Conservation (phyloP, 768 basidiomycete genomes). For the Mycena crocata region DNA sequence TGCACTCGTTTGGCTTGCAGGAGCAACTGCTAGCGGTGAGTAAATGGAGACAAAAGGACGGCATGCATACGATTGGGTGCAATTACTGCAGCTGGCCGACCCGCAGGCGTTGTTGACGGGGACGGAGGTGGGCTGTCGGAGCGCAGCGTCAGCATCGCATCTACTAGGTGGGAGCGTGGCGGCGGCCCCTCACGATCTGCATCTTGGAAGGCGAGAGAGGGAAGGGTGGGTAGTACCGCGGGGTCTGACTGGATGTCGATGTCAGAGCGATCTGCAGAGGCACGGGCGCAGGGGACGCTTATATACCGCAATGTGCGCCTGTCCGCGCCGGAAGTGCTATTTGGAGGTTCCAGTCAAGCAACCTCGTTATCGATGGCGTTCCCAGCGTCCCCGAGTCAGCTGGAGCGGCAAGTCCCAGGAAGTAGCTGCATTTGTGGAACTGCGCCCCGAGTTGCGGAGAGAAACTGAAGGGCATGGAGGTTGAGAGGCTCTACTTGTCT, state of each 20-base stretch:
- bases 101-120: slow-evolving; percentile 47
- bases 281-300: not conserved
- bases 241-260: not conserved
- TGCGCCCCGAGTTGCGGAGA: not conserved
- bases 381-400: not conserved
- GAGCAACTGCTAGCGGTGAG: slow-evolving; percentile 29
- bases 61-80: slow-evolving; percentile 37
- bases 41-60: not conserved
- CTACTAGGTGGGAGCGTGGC: not conserved
- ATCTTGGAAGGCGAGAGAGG: not conserved
- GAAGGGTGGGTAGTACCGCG: not conserved
- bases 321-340: not conserved
- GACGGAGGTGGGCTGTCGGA: slow-evolving; percentile 39
- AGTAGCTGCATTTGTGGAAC: not conserved
- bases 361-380: not conserved
- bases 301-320: slow-evolving; percentile 2
- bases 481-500: not conserved
- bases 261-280: not conserved
- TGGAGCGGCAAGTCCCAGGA: slow-evolving; percentile 9
- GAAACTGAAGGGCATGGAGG: not conserved
- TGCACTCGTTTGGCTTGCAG: slow-evolving; percentile 31
- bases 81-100: slow-evolving; percentile 37
- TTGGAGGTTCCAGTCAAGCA: slow-evolving; percentile 4
- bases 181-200: slow-evolving; percentile 17
- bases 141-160: not conserved